Evolutionary conservation across 352 stramenopile genomes (phyloP).

Genomic region (Globisporangium iwayamae): DNA sequence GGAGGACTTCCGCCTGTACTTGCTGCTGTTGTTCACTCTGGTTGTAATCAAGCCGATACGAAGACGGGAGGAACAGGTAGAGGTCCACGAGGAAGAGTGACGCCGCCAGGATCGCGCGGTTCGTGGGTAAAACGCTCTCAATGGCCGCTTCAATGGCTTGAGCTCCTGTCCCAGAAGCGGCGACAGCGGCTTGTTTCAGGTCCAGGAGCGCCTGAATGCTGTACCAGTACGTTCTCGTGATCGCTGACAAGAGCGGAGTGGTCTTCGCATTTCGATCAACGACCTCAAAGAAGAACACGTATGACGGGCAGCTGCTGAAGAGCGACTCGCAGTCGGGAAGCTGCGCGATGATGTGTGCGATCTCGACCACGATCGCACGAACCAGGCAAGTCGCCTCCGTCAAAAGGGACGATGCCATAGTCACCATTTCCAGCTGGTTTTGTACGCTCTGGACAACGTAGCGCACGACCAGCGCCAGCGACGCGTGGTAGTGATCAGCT

Average conservation of each 20-base stretch:
- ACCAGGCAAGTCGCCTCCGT: conserved; percentile 11
- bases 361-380: conserved; percentile 24
- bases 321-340: conserved; percentile 58
- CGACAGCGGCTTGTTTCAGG: conserved; percentile 21
- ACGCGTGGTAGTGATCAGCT: conserved; percentile 31
- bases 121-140: conserved; percentile 25
- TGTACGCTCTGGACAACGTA: neutral
- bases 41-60: conserved; percentile 30
- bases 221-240: conserved; percentile 63
- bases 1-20: neutral
- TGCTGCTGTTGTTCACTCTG: neutral
- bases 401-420: neutral
- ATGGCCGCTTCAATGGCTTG: conserved; percentile 14
- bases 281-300: conserved; percentile 74
- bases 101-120: conserved; percentile 41
- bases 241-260: conserved; percentile 54
- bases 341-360: conserved; percentile 37
- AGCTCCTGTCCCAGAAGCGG: neutral
- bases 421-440: neutral
- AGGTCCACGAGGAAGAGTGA: conserved; percentile 77
- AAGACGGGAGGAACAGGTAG: conserved; percentile 63
- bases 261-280: conserved; percentile 35
- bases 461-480: conserved; percentile 23
- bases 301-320: conserved; percentile 45
- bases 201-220: conserved; percentile 37